Base-by-base conservation (phyloP, 2,329 filamentous ascomycete species). In the Paracamarosporium sp. region DNA sequence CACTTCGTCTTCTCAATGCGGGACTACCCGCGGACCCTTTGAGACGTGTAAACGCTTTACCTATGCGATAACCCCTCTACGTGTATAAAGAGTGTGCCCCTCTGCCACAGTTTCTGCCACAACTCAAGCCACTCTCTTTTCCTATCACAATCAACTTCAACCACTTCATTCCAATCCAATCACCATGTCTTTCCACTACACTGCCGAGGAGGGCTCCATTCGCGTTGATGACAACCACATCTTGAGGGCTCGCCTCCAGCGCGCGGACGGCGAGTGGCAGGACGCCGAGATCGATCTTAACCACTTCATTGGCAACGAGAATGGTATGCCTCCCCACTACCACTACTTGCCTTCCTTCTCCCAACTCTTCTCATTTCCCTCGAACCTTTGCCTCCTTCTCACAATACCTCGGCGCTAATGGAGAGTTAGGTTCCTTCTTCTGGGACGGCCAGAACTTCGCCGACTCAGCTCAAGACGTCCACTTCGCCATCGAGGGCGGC, bases 261-360 rank as follows among this genome's bases (percentile, higher is more conserved):
- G 77, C 50, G 74, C 56, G 3, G 70, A 81, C 5, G 83, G 81
- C 40, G 78, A 83, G 0, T 71, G 68, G 51, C 65, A 78, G 25
- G 79, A 85, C 24, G 67, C 78, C 12, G 73, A 79, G 67, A 67
- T 85, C 51, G 76, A 86, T 67, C 79, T 86, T 57, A 80, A 86
- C 74, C 47, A 75, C 2, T 67, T 73, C 65, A 76, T 86, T 47
- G 83, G 84, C 33, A 86, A 86, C 76, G 61, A 80, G 50, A 67
- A 85, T 56, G 84, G 83, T 82, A n/a, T 15, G 50, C 43, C 56
- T 24, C 52, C 6, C 24, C 24, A 15, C 15, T 2, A 8, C 31
- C n/a, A 24, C 9, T 7, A 6, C 13, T 30, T 28, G 1, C 24
- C 24, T 8, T 15, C n/a, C 52, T 48, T 20, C 30, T 22, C 5